Evolutionary conservation across 345 rosid genomes (phyloP).

Genomic region (Arabidopsis suecica): DNA sequence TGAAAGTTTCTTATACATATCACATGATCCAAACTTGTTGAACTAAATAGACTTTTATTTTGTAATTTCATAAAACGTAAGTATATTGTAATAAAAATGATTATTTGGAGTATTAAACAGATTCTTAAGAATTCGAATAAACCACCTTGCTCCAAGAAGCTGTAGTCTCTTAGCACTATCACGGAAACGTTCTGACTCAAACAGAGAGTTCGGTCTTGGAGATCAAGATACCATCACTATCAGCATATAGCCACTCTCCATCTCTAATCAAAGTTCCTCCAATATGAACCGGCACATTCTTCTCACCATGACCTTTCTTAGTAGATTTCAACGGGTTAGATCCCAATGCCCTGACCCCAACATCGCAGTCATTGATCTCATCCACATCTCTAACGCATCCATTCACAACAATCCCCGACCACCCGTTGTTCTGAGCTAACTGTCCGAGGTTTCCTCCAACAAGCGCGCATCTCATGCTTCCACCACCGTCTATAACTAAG

Average conservation of each 20-base stretch:
- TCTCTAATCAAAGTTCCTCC: constrained; percentile 68
- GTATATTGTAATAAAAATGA: neutral
- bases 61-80: neutral
- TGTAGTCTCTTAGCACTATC: neutral
- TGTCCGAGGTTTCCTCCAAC: constrained; percentile 81
- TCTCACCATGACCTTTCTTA: constrained; percentile 84
- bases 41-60: neutral
- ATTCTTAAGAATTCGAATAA: neutral
- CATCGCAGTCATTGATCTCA: constrained; percentile 75
- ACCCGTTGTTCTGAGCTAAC: constrained; percentile 81
- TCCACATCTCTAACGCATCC: constrained; percentile 89
- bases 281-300: constrained; percentile 59
- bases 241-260: constrained; percentile 91
- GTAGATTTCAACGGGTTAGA: constrained; percentile 77
- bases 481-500: constrained; percentile 86
- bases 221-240: constrained; percentile 78
- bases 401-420: constrained; percentile 77
- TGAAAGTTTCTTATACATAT: constrained; percentile 1
- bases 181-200: constrained; percentile 36
- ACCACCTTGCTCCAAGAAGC: constrained; percentile 11
- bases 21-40: neutral
- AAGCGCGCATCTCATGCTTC: constrained; percentile 85
- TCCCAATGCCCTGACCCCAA: constrained; percentile 83
- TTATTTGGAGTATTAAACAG: neutral
- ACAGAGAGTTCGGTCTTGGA: constrained; percentile 65